These are phyloP conservation scores for Clonostachys rosea DNA, from an alignment of 2,329 filamentous ascomycete species.

Conservation along the genomic window DNA sequence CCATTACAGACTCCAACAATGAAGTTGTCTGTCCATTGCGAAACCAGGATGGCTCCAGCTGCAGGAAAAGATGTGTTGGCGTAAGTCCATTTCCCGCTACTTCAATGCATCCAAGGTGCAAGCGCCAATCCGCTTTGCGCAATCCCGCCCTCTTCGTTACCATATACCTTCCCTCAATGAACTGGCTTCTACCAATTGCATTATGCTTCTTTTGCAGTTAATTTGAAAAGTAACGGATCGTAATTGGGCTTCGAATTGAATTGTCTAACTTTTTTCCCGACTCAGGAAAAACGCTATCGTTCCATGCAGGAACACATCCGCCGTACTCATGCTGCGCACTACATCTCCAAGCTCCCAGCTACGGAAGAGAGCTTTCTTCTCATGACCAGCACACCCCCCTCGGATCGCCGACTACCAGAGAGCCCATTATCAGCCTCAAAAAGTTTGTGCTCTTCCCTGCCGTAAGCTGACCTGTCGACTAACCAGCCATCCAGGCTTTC, in stretches of 20 bases:
- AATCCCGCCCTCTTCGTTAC: no score
- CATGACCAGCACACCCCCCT: slow-evolving; percentile 90
- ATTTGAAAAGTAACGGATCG: no score
- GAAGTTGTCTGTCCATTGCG: slow-evolving; percentile 95
- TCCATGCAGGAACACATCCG: slow-evolving; percentile 99
- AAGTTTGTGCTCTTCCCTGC: slow-evolving; percentile 16
- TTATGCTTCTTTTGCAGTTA: no score
- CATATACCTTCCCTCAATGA: no score
- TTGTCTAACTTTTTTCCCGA: slow-evolving; percentile 52
- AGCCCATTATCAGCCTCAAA: slow-evolving; percentile 21
- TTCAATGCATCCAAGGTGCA: no score
- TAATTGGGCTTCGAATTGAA: no score
- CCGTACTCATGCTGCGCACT: slow-evolving; percentile 92
- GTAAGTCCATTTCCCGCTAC: slow-evolving; percentile 57
- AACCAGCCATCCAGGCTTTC: slow-evolving; percentile 35
- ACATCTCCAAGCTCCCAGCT: slow-evolving; percentile 95
- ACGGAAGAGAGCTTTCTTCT: slow-evolving; percentile 96
- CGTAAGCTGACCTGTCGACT: slow-evolving; percentile 10
- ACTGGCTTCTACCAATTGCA: no score
- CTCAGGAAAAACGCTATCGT: slow-evolving; percentile 87
- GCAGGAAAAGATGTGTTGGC: slow-evolving; percentile 95
- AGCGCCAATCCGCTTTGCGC: no score
- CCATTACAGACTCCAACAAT: slow-evolving; percentile 86
- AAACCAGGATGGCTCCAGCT: slow-evolving; percentile 95
- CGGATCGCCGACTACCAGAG: slow-evolving; percentile 54